A percentile compares a stretch with the other conserved stretches of the same genome.
These are phyloP conservation scores for Ambrosiella beaveri DNA, from an alignment of 2,329 filamentous ascomycete species.

Conservation along the genomic window DNA sequence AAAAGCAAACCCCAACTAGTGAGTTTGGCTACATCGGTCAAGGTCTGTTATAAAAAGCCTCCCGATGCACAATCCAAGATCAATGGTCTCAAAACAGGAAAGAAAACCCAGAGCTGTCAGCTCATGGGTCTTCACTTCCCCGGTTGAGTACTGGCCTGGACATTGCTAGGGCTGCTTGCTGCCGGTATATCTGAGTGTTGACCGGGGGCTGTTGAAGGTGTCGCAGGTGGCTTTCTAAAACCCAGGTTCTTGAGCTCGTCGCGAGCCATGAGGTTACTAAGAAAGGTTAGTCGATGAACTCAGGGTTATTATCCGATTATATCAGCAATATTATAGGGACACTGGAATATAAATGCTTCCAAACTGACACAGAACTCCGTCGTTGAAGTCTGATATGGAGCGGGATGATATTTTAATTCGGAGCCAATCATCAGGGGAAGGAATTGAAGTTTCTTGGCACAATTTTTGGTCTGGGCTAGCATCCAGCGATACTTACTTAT, in stretches of 20 bases:
- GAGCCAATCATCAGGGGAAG: too few species aligned
- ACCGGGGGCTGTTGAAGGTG: background rate
- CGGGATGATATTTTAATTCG: too few species aligned
- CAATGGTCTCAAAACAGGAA: too few species aligned
- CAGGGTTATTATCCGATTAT: background rate
- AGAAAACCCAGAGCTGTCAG: too few species aligned
- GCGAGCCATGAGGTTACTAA: constrained; percentile 86
- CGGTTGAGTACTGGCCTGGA: constrained; percentile 16
- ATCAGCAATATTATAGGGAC: too few species aligned
- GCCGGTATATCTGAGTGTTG: background rate
- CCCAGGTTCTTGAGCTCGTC: constrained; percentile 93
- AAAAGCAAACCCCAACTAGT: background rate
- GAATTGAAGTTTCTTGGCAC: too few species aligned
- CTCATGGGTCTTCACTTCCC: background rate
- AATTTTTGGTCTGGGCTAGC: background rate
- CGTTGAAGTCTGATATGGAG: too few species aligned
- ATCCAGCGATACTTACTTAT: constrained; percentile 42
- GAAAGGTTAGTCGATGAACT: background rate
- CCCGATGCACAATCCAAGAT: too few species aligned
- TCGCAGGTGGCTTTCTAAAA: constrained; percentile 27
- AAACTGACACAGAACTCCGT: too few species aligned
- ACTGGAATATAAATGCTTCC: too few species aligned
- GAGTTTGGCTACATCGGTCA: background rate
- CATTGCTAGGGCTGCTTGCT: constrained; percentile 13
- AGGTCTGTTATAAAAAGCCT: too few species aligned